Conservation (phyloP, 306 rosid genomes). For the Sicyos baderoa region DNA sequence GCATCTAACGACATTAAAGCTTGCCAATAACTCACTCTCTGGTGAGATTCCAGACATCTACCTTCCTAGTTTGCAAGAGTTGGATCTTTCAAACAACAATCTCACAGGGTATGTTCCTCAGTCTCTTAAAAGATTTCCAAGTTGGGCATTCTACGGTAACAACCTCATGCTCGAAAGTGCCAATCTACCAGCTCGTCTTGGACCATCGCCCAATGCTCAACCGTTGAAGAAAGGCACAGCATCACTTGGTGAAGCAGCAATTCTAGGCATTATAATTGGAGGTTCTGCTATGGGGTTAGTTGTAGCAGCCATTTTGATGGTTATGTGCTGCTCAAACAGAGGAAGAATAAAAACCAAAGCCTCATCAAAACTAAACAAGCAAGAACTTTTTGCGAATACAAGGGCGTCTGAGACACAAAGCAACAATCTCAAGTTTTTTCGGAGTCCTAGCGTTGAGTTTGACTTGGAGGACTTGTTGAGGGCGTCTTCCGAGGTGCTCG, state of each 20-base stretch:
- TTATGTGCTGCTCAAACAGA: slow-evolving; percentile 36
- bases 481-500: slow-evolving; percentile 94
- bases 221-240: slow-evolving; percentile 35
- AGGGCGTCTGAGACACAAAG: slow-evolving; percentile 38
- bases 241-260: slow-evolving; percentile 44
- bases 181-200: slow-evolving; percentile 48
- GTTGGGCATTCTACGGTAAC: slow-evolving; percentile 56
- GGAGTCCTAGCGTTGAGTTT: slow-evolving; percentile 56
- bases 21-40: slow-evolving; percentile 69
- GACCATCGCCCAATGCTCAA: slow-evolving; percentile 35
- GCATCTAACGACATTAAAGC: slow-evolving; percentile 48
- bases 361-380: slow-evolving; percentile 39
- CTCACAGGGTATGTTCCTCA: slow-evolving; percentile 67
- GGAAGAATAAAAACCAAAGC: slow-evolving; percentile 19
- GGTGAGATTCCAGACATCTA: slow-evolving; percentile 67
- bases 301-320: slow-evolving; percentile 41
- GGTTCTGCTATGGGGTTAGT: slow-evolving; percentile 53
- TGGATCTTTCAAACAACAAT: slow-evolving; percentile 54
- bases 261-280: slow-evolving; percentile 60
- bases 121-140: slow-evolving; percentile 65
- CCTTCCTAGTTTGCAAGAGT: slow-evolving; percentile 39
- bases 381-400: slow-evolving; percentile 37
- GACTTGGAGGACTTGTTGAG: slow-evolving; percentile 84
- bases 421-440: slow-evolving; percentile 58
- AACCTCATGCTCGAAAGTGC: slow-evolving; percentile 36